phyloP scores from a whole-genome alignment of 2,329 filamentous ascomycete species.

The Beauveria sp. region DNA sequence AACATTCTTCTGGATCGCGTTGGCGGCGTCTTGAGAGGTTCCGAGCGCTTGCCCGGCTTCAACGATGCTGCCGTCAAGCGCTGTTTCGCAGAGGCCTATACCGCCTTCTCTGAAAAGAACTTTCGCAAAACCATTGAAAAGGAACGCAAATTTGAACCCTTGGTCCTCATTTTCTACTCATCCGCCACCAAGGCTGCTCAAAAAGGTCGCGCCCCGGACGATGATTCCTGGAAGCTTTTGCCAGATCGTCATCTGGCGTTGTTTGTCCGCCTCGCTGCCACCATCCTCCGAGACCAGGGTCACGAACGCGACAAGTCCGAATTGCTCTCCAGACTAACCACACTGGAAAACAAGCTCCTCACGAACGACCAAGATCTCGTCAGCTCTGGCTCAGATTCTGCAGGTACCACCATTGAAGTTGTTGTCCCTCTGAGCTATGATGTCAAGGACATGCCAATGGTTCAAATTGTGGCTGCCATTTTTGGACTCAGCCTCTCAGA shows the following conservation, averaged over 20 bases:
- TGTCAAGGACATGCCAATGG: constrained; percentile 94
- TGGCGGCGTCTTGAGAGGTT: constrained; percentile 71
- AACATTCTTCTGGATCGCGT: constrained; percentile 59
- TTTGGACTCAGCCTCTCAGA: constrained; percentile 75
- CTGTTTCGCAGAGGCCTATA: constrained; percentile 91
- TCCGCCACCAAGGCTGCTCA: constrained; percentile 81
- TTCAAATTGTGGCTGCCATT: constrained; percentile 76
- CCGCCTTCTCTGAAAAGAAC: constrained; percentile 78
- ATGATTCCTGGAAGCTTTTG: constrained; percentile 85
- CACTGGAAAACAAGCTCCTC: constrained; percentile 86
- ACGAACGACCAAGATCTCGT: constrained; percentile 84
- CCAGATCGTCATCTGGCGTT: constrained; percentile 92
- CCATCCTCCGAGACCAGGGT: constrained; percentile 73
- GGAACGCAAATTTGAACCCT: constrained; percentile 83
- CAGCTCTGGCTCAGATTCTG: constrained; percentile 24
- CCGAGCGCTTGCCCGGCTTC: constrained; percentile 78
- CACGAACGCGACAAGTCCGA: constrained; percentile 82
- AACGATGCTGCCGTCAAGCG: constrained; percentile 86
- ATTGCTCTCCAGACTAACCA: constrained; percentile 67
- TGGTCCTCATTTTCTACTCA: constrained; percentile 94
- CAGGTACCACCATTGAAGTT: constrained; percentile 61
- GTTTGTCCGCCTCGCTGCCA: constrained; percentile 79
- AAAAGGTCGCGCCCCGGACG: constrained; percentile 64
- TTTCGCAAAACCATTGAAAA: constrained; percentile 92
- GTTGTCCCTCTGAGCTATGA: constrained; percentile 79